Conservation (phyloP, 129 eudicot genomes). For the Flaveria linearis region DNA sequence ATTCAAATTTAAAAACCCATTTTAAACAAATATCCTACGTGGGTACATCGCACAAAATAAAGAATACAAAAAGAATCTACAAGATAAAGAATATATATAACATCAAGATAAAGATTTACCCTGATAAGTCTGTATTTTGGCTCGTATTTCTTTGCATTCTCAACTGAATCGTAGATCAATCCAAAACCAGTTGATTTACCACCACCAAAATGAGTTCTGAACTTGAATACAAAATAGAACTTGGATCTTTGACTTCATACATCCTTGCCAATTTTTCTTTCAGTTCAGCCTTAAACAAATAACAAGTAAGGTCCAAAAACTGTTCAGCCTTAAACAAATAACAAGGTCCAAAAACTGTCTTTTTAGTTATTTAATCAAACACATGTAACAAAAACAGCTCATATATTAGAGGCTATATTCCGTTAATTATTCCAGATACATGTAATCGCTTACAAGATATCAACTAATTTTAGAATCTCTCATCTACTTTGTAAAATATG, state of each 20-base stretch:
- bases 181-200: conserved; percentile 95
- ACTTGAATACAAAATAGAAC: conserved; percentile 77
- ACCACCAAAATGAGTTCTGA: conserved; percentile 88
- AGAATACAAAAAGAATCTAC: background rate
- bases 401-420: background rate
- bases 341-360: background rate
- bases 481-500: background rate
- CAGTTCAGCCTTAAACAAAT: no score
- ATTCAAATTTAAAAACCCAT: background rate
- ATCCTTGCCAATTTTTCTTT: conserved; percentile 70
- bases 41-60: background rate
- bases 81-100: background rate
- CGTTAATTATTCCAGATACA: background rate
- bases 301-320: no score
- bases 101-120: conserved; percentile 44
- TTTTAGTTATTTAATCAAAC: background rate
- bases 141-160: conserved; percentile 82
- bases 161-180: conserved; percentile 83
- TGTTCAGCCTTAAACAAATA: conserved; percentile 49
- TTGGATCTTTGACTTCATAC: conserved; percentile 74
- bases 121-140: conserved; percentile 88
- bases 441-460: background rate
- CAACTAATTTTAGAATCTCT: background rate
- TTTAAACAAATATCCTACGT: background rate
- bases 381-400: background rate